Evolutionary conservation across 169 alveolate genomes (phyloP).

Genomic region (Cystoisospora suis): DNA sequence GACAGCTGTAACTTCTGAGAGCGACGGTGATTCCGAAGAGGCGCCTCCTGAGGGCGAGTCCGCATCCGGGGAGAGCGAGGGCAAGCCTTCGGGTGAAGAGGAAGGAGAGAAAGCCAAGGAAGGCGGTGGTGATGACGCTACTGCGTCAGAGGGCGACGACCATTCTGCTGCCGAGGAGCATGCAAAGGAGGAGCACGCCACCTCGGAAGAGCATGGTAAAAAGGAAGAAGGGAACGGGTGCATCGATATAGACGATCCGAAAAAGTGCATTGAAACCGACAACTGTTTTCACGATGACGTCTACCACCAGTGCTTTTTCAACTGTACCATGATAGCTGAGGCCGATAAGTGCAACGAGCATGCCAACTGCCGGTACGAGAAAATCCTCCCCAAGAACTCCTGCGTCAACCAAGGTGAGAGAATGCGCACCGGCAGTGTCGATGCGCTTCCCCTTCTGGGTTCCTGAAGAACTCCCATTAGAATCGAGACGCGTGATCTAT

Average conservation of each 20-base stretch:
- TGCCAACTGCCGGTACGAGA: constrained; percentile 21
- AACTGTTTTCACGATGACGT: constrained; percentile 48
- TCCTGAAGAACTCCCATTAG: too few species aligned
- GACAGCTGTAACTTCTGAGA: neutral
- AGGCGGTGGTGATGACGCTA: neutral
- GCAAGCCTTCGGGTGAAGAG: neutral
- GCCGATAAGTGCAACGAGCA: constrained; percentile 44
- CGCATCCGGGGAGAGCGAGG: neutral
- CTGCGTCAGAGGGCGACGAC: neutral
- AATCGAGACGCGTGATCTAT: too few species aligned
- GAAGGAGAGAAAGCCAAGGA: neutral
- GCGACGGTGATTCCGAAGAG: neutral
- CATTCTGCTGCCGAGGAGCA: neutral
- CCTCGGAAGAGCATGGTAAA: neutral
- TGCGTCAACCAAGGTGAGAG: constrained; percentile 50
- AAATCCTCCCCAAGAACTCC: constrained; percentile 11
- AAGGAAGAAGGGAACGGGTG: constrained; percentile 2
- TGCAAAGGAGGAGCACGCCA: neutral
- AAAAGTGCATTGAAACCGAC: neutral
- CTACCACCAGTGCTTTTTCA: constrained; percentile 38
- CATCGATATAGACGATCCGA: constrained; percentile 6
- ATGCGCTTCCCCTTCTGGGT: too few species aligned
- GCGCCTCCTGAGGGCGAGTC: neutral
- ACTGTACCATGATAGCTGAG: constrained; percentile 10
- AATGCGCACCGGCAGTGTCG: too few species aligned